Evolutionary conservation across 352 stramenopile species (phyloP).

Genomic region (Globisporangium echinulatum): DNA sequence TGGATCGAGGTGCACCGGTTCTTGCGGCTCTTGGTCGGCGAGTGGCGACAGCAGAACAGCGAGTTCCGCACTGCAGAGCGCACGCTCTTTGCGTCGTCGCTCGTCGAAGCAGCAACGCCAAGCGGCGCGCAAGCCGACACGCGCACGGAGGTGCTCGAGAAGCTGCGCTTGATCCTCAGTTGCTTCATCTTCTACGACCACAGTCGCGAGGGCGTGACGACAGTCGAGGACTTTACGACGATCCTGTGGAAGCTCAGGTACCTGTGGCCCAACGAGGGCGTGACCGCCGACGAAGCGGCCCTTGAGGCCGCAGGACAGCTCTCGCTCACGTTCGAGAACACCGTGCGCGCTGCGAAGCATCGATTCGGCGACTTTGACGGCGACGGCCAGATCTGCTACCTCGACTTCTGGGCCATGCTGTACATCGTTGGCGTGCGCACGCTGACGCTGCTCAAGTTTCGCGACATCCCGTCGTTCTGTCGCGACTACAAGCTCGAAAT

Average conservation of each 20-base stretch:
- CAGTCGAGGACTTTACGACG: slow-evolving; percentile 39
- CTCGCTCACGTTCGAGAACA: slow-evolving; percentile 47
- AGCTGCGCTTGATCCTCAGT: slow-evolving; percentile 55
- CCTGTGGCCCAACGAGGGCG: slow-evolving; percentile 47
- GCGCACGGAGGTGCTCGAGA: slow-evolving; percentile 26
- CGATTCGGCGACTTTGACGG: slow-evolving; percentile 48
- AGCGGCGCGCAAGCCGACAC: background rate
- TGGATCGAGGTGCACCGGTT: slow-evolving; percentile 71
- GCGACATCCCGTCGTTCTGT: slow-evolving; percentile 67
- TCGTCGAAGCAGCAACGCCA: background rate
- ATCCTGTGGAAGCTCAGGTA: slow-evolving; percentile 55
- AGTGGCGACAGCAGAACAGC: slow-evolving; percentile 64
- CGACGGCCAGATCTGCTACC: slow-evolving; percentile 65
- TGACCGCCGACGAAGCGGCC: slow-evolving; percentile 29
- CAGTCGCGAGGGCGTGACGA: slow-evolving; percentile 41
- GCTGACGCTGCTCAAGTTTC: slow-evolving; percentile 45
- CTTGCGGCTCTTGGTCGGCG: slow-evolving; percentile 50
- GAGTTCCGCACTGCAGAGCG: slow-evolving; percentile 45
- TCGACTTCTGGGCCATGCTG: slow-evolving; percentile 82
- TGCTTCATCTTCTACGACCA: slow-evolving; percentile 75
- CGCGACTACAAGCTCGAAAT: slow-evolving; percentile 77
- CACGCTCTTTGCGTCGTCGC: slow-evolving; percentile 37
- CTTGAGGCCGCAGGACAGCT: slow-evolving; percentile 17
- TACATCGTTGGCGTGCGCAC: slow-evolving; percentile 68
- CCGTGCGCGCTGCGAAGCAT: slow-evolving; percentile 30